Evolutionary conservation across 306 rosid genomes (phyloP).

Genomic region (Acacia confusa): DNA sequence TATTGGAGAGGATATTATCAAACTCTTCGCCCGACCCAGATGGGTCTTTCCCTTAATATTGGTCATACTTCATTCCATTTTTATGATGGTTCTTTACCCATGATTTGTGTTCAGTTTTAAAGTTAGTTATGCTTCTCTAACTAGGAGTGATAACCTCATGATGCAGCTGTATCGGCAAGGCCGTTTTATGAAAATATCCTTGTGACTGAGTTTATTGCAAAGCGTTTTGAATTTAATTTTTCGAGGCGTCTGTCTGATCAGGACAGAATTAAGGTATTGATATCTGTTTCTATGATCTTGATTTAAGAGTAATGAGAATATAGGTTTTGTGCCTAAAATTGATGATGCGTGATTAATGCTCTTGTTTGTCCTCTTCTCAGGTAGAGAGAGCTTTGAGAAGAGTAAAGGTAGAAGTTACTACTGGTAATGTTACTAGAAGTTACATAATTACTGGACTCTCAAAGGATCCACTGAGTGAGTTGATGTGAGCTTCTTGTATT

Average conservation of each 20-base stretch:
- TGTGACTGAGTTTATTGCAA: constrained; percentile 43
- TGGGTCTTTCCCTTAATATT: constrained; percentile 53
- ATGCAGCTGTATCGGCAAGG: constrained; percentile 71
- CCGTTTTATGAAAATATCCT: constrained; percentile 59
- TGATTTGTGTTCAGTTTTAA: not conserved
- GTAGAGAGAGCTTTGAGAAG: constrained; percentile 53
- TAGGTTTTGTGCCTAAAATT: not conserved
- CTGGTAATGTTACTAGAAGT: constrained; percentile 12
- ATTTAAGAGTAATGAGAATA: not conserved
- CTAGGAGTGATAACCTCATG: not conserved
- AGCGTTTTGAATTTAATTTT: constrained; percentile 34
- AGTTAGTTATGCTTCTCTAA: not conserved
- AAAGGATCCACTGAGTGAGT: constrained; percentile 35
- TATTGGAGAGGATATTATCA: constrained; percentile 52
- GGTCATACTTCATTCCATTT: constrained; percentile 36
- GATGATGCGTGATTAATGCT: not conserved
- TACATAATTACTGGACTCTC: constrained; percentile 54
- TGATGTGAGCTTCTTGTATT: constrained; percentile 46
- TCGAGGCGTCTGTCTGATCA: constrained; percentile 49
- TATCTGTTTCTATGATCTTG: not conserved
- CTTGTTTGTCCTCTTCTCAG: constrained; percentile 31
- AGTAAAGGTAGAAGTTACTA: constrained; percentile 39
- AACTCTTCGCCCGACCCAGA: constrained; percentile 46
- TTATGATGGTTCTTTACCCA: not conserved
- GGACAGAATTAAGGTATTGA: constrained; percentile 61